These are phyloP conservation scores for Fragosphaeria purpurea DNA, from an alignment of 2,329 filamentous ascomycete genomes.

Conservation along the genomic window DNA sequence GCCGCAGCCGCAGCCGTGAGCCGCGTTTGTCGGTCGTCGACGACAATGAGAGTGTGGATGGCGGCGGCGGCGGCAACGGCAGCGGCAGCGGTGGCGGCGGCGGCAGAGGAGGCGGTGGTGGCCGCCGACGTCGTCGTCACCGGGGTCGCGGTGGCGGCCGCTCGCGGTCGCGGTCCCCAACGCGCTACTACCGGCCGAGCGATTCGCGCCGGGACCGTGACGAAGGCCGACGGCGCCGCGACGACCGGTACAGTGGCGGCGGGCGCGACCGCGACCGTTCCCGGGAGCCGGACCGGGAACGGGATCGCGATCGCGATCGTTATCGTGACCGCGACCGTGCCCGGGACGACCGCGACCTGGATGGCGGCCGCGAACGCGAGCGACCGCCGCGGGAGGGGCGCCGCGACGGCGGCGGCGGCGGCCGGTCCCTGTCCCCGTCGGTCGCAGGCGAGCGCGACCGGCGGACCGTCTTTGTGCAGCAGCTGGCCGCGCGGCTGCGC, in stretches of 20 bases:
- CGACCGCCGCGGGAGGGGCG: slow-evolving; percentile 30
- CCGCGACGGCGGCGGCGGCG: background rate
- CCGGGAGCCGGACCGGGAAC: no score
- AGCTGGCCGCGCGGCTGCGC: slow-evolving; percentile 85
- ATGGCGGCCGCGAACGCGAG: background rate
- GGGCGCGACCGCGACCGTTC: no score
- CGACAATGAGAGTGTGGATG: slow-evolving; percentile 1
- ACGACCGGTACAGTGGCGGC: slow-evolving; percentile 15
- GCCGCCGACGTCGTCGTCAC: no score
- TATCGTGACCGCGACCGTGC: slow-evolving; percentile 4
- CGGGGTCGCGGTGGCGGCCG: slow-evolving; percentile 57
- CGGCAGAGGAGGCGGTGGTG: slow-evolving; percentile 27
- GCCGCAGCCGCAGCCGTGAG: slow-evolving; percentile 32
- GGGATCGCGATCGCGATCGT: no score
- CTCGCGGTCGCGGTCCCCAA: slow-evolving; percentile 66
- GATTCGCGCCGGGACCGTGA: slow-evolving; percentile 33
- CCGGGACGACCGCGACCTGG: slow-evolving; percentile 6
- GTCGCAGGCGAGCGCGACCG: slow-evolving; percentile 95
- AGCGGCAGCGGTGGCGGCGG: background rate
- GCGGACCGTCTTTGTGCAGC: slow-evolving; percentile 95
- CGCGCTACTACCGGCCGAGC: slow-evolving; percentile 46
- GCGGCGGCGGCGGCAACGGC: background rate
- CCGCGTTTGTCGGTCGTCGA: slow-evolving; percentile 7
- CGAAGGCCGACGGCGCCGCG: no score
- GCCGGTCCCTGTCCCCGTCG: slow-evolving; percentile 47